These are phyloP conservation scores for Euryodendron excelsum DNA, from an alignment of 148 eudicot genomes.

Conservation along the genomic window DNA sequence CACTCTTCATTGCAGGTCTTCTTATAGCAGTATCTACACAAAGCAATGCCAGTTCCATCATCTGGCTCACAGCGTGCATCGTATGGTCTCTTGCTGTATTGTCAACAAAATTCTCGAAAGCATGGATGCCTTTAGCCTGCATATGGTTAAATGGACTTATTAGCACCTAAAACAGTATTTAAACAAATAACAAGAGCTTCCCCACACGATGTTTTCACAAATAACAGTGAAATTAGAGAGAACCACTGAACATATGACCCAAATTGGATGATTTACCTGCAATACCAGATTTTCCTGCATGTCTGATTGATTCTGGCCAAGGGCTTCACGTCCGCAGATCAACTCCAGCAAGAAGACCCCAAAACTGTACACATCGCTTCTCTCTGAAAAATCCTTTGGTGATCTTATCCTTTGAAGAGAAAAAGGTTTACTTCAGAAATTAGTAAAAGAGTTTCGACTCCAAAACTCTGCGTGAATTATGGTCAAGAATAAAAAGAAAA, in stretches of 20 bases:
- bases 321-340: constrained; percentile 22
- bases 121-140: constrained; percentile 9
- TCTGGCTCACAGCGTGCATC: background rate
- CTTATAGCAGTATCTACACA: constrained; percentile 9
- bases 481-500: background rate
- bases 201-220: too few species aligned
- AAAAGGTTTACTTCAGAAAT: background rate
- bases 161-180: background rate
- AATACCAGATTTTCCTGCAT: constrained; percentile 9
- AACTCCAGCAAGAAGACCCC: constrained; percentile 23
- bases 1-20: constrained; percentile 15
- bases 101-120: constrained; percentile 6
- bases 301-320: background rate
- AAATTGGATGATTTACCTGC: background rate
- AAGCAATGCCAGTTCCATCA: constrained; percentile 17
- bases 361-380: constrained; percentile 21
- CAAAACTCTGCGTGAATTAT: background rate
- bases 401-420: constrained; percentile 16
- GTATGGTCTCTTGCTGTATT: constrained; percentile 14
- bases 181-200: background rate
- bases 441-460: background rate
- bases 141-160: background rate
- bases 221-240: background rate
- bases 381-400: constrained; percentile 8
- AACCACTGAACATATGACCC: too few species aligned